phyloP scores from a whole-genome alignment of 495 filamentous ascomycete genomes.

The Penicillium chermesinum region DNA sequence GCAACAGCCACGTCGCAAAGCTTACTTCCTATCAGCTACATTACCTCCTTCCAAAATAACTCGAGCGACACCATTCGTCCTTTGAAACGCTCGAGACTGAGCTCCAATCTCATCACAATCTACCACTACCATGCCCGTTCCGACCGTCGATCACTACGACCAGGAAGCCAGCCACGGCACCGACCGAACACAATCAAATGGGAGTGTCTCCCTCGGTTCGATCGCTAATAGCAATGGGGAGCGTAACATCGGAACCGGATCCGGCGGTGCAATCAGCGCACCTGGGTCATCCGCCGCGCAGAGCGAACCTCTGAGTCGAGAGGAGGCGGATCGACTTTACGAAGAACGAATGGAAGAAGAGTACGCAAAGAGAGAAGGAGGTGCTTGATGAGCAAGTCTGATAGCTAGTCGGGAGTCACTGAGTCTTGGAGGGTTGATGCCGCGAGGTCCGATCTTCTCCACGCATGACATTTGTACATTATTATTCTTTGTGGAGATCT shows the following conservation, averaged over 20 bases:
- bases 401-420: too few relatives aligned
- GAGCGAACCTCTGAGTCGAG: constrained; percentile 30
- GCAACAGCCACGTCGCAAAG: too few relatives aligned
- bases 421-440: neutral
- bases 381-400: too few relatives aligned
- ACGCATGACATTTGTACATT: too few relatives aligned
- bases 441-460: neutral
- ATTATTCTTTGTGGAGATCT: too few relatives aligned
- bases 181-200: neutral
- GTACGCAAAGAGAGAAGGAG: constrained; percentile 72
- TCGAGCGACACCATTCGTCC: too few relatives aligned
- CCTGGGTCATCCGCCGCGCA: constrained; percentile 12
- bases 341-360: constrained; percentile 73
- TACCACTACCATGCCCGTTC: constrained; percentile 28
- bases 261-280: neutral
- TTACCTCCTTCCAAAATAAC: too few relatives aligned
- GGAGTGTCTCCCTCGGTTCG: constrained; percentile 10
- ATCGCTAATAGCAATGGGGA: constrained; percentile 12
- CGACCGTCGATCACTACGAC: constrained; percentile 18
- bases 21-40: too few relatives aligned
- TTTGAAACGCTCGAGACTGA: neutral
- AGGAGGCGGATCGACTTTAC: constrained; percentile 58
- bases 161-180: constrained; percentile 5
- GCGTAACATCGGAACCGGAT: constrained; percentile 7
- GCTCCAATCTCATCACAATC: neutral